Evolutionary conservation across 164 flowering plant species (phyloP).

Genomic region (Taxillus chinensis): DNA sequence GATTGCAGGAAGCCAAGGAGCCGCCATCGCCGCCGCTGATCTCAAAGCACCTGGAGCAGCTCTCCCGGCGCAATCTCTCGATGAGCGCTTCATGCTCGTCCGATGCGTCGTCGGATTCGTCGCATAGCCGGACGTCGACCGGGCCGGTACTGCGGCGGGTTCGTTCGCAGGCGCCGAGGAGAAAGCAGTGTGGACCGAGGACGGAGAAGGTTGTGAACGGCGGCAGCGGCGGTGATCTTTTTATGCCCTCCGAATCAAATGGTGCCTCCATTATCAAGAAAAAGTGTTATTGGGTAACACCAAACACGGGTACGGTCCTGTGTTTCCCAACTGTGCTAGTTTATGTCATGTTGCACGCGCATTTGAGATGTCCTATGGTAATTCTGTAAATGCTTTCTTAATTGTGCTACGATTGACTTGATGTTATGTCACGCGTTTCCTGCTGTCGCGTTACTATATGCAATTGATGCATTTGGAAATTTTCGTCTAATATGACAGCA

Average conservation of each 20-base stretch:
- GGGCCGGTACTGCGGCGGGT: not conserved
- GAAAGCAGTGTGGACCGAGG: too few species aligned
- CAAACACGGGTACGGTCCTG: not conserved
- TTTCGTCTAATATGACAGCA: too few species aligned
- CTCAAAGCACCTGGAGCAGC: not conserved
- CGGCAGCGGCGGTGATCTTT: too few species aligned
- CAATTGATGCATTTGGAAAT: too few species aligned
- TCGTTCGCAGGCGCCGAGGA: not conserved
- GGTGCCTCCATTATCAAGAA: not conserved
- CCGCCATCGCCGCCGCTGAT: not conserved
- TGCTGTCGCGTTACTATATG: too few species aligned
- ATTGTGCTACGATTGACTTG: too few species aligned
- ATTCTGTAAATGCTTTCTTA: too few species aligned
- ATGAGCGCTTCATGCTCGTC: conserved; percentile 2
- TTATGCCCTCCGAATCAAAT: not conserved
- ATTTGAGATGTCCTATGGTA: too few species aligned
- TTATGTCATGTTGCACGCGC: too few species aligned
- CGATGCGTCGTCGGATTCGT: conserved; percentile 2
- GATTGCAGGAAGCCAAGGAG: not conserved
- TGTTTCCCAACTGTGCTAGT: not conserved
- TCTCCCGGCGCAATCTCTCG: not conserved
- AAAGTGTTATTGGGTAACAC: not conserved
- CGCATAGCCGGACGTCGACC: not conserved
- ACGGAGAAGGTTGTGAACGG: too few species aligned
- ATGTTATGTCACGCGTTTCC: too few species aligned